Conservation (phyloP, 108 stramenopile species). For the Stephanodiscus triporus region DNA sequence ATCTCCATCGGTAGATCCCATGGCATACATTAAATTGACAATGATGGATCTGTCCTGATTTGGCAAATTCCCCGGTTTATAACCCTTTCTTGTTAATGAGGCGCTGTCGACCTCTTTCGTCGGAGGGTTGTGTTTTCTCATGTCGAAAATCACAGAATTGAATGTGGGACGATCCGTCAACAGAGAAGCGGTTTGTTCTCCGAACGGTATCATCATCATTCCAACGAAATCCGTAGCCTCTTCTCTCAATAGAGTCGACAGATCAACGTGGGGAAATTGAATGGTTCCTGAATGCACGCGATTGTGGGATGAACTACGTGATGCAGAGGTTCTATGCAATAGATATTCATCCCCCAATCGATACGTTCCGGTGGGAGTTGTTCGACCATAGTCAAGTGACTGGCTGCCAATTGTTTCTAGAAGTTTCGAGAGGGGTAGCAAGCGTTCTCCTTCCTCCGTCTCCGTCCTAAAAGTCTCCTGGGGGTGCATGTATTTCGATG, state of each 20-base stretch:
- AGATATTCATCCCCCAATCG: constrained; percentile 15
- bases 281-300: constrained; percentile 16
- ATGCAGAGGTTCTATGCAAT: neutral
- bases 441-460: neutral
- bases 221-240: constrained; percentile 39
- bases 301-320: no score
- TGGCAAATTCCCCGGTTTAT: constrained; percentile 25
- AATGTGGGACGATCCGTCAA: constrained; percentile 4
- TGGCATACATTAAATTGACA: constrained; percentile 17
- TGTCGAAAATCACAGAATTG: neutral
- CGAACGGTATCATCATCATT: constrained; percentile 32
- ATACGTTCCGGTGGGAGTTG: constrained; percentile 18
- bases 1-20: neutral
- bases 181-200: neutral
- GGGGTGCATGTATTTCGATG: neutral
- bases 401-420: neutral
- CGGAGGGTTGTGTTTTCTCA: neutral
- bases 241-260: constrained; percentile 18
- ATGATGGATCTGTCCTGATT: constrained; percentile 40
- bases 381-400: constrained; percentile 11
- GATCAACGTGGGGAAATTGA: constrained; percentile 27
- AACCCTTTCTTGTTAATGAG: constrained; percentile 33
- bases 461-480: neutral
- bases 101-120: constrained; percentile 3
- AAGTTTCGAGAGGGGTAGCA: constrained; percentile 8